Percentiles rank a stretch among this genome's conserved stretches.
Conservation (phyloP, 768 basidiomycete genomes). For the Lactarius evosmus region DNA sequence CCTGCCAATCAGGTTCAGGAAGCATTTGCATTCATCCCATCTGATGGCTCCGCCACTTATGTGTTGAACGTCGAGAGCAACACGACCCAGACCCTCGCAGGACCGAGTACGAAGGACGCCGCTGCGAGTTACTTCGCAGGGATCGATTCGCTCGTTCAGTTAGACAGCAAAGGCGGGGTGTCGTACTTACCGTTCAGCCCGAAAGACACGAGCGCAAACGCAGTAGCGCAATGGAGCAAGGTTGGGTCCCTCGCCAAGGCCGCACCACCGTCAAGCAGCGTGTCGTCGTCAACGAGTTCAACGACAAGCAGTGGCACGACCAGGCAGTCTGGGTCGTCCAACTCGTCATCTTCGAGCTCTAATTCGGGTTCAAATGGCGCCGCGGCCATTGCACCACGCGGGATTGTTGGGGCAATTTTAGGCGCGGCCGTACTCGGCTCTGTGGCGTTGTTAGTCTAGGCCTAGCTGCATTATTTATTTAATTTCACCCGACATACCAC, state of each 20-base stretch:
- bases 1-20: conserved; percentile 50
- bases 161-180: conserved; percentile 57
- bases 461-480: neutral
- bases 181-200: conserved; percentile 58
- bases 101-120: conserved; percentile 58
- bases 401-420: conserved; percentile 5
- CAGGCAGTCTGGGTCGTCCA: conserved; percentile 25
- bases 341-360: conserved; percentile 17
- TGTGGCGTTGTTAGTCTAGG: conserved; percentile 10
- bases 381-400: neutral
- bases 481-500: neutral
- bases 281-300: neutral
- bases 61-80: conserved; percentile 73
- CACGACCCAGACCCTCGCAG: conserved; percentile 57
- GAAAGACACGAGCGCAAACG: conserved; percentile 43
- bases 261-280: conserved; percentile 34
- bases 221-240: conserved; percentile 47
- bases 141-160: conserved; percentile 59
- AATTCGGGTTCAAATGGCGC: conserved; percentile 2
- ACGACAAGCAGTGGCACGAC: conserved; percentile 3
- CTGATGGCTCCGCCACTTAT: conserved; percentile 69
- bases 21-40: conserved; percentile 75
- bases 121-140: conserved; percentile 62
- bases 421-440: conserved; percentile 12
- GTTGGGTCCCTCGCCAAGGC: conserved; percentile 46